Evolutionary conservation across 805 yeast genomes (phyloP).

Genomic region (Aciculoconidium aculeatum): DNA sequence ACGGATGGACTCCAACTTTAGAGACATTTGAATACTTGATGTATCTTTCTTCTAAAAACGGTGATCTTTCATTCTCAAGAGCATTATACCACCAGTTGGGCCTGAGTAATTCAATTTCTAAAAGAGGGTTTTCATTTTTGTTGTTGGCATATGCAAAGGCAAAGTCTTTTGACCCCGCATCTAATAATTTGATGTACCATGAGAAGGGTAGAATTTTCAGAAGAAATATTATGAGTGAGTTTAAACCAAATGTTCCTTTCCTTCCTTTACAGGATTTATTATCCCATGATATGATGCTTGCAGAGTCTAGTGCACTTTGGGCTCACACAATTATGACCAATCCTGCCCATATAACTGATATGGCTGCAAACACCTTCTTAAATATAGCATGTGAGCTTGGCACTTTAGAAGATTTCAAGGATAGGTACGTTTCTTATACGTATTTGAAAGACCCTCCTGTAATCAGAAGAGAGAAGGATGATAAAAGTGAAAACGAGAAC

Average conservation of each 20-base stretch:
- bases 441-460: slow-evolving; percentile 20
- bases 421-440: slow-evolving; percentile 25
- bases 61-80: slow-evolving; percentile 68
- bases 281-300: slow-evolving; percentile 40
- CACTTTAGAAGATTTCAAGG: slow-evolving; percentile 25
- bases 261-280: slow-evolving; percentile 50
- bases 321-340: slow-evolving; percentile 40
- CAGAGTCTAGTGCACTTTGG: slow-evolving; percentile 79
- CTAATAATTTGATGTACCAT: slow-evolving; percentile 31
- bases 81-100: slow-evolving; percentile 52
- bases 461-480: slow-evolving; percentile 10
- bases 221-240: slow-evolving; percentile 37
- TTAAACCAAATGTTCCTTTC: slow-evolving; percentile 51
- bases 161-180: slow-evolving; percentile 14
- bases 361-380: slow-evolving; percentile 47
- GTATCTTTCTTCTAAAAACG: slow-evolving; percentile 71
- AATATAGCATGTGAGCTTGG: slow-evolving; percentile 39
- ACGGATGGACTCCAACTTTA: slow-evolving; percentile 37
- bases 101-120: slow-evolving; percentile 29
- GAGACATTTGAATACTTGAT: slow-evolving; percentile 63
- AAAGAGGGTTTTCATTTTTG: slow-evolving; percentile 39
- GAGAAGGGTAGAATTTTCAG: slow-evolving; percentile 45
- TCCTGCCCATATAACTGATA: slow-evolving; percentile 38
- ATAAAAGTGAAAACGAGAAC: slow-evolving; percentile 5
- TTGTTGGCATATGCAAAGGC: slow-evolving; percentile 45